phyloP scores from a whole-genome alignment of 345 rosid genomes.

The Viola odorata region DNA sequence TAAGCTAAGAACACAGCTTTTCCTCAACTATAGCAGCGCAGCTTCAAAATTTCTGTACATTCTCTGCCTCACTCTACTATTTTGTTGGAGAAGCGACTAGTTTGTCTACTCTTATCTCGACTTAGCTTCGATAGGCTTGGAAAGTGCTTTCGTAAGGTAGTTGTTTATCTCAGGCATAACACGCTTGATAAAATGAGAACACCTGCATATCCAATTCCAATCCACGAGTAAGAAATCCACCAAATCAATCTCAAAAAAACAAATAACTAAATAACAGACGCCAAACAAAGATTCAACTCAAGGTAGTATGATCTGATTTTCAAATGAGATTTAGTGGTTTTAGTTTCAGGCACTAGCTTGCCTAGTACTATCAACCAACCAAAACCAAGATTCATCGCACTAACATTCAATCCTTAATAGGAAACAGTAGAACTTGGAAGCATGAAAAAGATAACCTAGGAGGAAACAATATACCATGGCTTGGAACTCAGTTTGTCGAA shows the following conservation, averaged over 20 bases:
- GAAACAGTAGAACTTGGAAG: not conserved
- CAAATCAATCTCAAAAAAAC: too few relatives aligned
- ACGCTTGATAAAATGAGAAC: constrained; percentile 27
- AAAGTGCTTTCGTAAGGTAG: constrained; percentile 39
- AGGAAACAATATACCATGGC: constrained; percentile 40
- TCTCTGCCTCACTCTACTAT: not conserved
- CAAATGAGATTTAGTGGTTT: not conserved
- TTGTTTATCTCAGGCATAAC: constrained; percentile 49
- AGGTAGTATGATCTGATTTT: too few relatives aligned
- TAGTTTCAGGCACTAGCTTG: not conserved
- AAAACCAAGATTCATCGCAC: too few relatives aligned
- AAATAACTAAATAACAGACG: too few relatives aligned
- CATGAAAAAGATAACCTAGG: not conserved
- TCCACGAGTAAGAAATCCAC: too few relatives aligned
- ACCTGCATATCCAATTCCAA: constrained; percentile 33
- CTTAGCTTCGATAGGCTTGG: constrained; percentile 26
- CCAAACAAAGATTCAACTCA: too few relatives aligned
- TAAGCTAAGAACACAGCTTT: not conserved
- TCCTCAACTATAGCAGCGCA: not conserved
- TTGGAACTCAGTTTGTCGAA: constrained; percentile 47
- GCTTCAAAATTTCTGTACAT: constrained; percentile 19
- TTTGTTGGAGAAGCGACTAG: not conserved
- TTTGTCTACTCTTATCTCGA: constrained; percentile 18
- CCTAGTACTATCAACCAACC: not conserved
- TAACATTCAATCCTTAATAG: too few relatives aligned